Evolutionary conservation across 495 filamentous ascomycete genomes (phyloP).

Genomic region (Tuber melanosporum): DNA sequence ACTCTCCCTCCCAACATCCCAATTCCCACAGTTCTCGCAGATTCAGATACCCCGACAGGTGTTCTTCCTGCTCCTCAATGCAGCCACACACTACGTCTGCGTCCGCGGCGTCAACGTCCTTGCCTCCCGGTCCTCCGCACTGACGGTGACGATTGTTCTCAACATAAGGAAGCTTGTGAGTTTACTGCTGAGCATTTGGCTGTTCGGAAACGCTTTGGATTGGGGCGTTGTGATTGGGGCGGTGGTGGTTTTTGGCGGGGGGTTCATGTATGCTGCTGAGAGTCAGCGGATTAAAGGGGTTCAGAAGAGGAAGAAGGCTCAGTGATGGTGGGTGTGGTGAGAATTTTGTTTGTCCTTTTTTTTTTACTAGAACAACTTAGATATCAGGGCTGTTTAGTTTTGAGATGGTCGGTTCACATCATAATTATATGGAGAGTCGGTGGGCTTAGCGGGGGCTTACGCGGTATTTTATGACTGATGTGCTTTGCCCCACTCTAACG

Average conservation of each 20-base stretch:
- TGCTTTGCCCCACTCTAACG: not conserved
- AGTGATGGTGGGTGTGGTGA: constrained; percentile 10
- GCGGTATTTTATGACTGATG: not conserved
- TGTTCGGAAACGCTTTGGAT: constrained; percentile 80
- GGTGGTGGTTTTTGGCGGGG: constrained; percentile 75
- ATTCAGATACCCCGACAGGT: constrained; percentile 62
- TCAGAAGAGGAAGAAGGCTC: constrained; percentile 22
- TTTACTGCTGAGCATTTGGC: constrained; percentile 77
- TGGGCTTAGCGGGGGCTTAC: not conserved
- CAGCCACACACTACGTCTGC: constrained; percentile 86
- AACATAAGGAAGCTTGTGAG: constrained; percentile 95
- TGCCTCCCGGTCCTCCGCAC: constrained; percentile 72
- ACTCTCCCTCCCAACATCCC: constrained; percentile 23
- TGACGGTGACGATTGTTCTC: constrained; percentile 91
- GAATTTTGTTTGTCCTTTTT: not conserved
- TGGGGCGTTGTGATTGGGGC: constrained; percentile 72
- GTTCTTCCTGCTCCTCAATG: constrained; percentile 67
- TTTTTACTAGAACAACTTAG: not conserved
- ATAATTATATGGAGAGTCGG: not conserved
- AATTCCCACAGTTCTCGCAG: constrained; percentile 30
- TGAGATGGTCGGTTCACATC: not conserved
- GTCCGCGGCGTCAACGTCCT: constrained; percentile 92
- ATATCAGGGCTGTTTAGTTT: not conserved
- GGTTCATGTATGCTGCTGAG: constrained; percentile 81
- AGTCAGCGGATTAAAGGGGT: constrained; percentile 46